Evolutionary conservation across 768 basidiomycete species (phyloP), one percentile per base, ranked within the genome.

Genomic region (Obba rivulosa): DNA sequence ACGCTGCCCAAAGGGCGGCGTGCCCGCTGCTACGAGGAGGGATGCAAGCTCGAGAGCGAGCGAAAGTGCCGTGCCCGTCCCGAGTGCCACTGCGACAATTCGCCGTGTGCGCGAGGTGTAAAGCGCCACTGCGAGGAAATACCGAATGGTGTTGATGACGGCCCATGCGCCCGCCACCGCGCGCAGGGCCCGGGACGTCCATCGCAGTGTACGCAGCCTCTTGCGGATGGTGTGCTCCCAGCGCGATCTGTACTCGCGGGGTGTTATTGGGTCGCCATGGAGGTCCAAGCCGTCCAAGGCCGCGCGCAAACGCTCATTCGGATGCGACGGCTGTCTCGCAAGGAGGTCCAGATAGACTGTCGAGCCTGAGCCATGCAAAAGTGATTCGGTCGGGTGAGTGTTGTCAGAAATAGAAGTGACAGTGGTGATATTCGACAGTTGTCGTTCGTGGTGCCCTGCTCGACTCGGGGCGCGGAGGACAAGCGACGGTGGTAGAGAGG

Each of bases 111-210:
- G 48, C 5, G 73, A 68, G 2, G 65, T 52, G 60, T 75, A 76
- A 16, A 66, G 55, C 9, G 66, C 67, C 55, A 75, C 83, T 3
- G 83, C 80, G 10, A 87, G 57, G 56, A 76, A 81, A 60, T 88
- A 90, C 38, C 85, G 81, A 45, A 80, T 62, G 5, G 76, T 70
- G 51, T 75, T 82, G 61, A 85, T 88, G 8, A 70, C 59, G 22
- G 78, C 74, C 82, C 85, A 89, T 23, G 60, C 61, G 51, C 68
- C 83, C 85, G 46, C 64, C 13, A 73, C 49, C 23, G 61, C 47
- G 39, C 63, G 58, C n/a, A 75, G 57, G 1, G 42, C 48, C 13
- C 64, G 45, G 34, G 53, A 62, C 9, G 60, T 50, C 55, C 62
- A 57, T 36, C 56, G 58, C 49, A 73, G 53, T 25, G 69, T 60